Base-by-base conservation (phyloP, 1,139 yeast species). In the Geotrichum europaeum region DNA sequence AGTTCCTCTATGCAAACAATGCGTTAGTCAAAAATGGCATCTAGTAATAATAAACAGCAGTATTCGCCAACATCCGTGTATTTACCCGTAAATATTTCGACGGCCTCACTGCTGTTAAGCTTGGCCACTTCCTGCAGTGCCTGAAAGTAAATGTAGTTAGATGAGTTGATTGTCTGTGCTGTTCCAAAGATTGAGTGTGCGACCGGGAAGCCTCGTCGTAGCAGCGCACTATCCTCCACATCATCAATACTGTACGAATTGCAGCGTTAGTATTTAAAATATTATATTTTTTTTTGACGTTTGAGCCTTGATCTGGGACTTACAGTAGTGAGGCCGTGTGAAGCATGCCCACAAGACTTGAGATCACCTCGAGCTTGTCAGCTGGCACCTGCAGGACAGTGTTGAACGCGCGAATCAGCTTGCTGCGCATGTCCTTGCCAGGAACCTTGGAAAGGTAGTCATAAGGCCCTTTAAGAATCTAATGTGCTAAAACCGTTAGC, bases 131-230 rank as follows among this genome's bases (percentile, higher is more conserved):
- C 79, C 59, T 79, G 77, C 58, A 87, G 74, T 1, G 96, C 91
- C 51, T 80, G 76, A 70, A 92, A 90, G 71, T 90, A 88, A 83
- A 88, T 86, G 71, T 87, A 83, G 72, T 88, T 89, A 1, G 95
- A 89, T 61, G 92, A 81, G 71, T 91, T 92, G 63, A 92, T 83
- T 3, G 96, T 88, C 68, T 84, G 82, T 0, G 96, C 91, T 0
- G 80, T 73, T 0, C 97, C 97, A 72, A 76, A 91, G 53, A 85
- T 79, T 54, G 82, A 74, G 72, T 91, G 97, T 0, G 96, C 90
- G 2, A 90, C 84, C 0, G 90, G 88, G 25, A 77, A 73, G 0
- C 97, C 97, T 43, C 98, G 75, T 64, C 98, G 78, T 55, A 82
- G 75, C 36, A 74, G 75, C 0, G 96, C 87, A 55, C 75, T 78